Percentiles rank a stretch among this genome's conserved stretches.
phyloP scores from a whole-genome alignment of 805 yeast genomes.

The Pichia occidentalis region DNA sequence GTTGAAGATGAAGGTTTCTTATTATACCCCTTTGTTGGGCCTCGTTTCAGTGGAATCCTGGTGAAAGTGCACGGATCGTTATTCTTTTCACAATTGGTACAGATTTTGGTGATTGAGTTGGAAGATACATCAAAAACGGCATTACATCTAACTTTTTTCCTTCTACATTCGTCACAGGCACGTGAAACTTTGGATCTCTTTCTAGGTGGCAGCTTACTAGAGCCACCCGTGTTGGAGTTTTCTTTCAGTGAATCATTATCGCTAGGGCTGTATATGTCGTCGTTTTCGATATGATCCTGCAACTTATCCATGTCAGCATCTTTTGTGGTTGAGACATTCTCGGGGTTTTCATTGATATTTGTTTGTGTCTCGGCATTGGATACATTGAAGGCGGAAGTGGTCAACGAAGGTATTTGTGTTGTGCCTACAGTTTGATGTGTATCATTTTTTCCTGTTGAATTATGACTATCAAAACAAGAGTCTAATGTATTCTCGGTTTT shows the following conservation, averaged over 20 bases:
- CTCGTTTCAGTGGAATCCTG: slow-evolving; percentile 68
- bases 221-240: too few relatives aligned
- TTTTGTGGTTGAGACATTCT: too few relatives aligned
- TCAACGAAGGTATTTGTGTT: too few relatives aligned
- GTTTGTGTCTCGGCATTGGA: too few relatives aligned
- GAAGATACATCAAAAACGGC: slow-evolving; percentile 44
- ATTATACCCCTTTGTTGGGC: slow-evolving; percentile 66
- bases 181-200: slow-evolving; percentile 69
- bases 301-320: neutral
- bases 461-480: too few relatives aligned
- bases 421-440: too few relatives aligned
- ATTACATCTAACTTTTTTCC: slow-evolving; percentile 67
- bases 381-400: too few relatives aligned
- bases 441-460: too few relatives aligned
- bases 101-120: slow-evolving; percentile 43
- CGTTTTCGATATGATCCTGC: neutral
- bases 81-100: slow-evolving; percentile 57
- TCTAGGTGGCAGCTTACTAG: slow-evolving; percentile 28
- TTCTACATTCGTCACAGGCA: slow-evolving; percentile 76
- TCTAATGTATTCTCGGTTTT: too few relatives aligned
- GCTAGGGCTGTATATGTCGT: too few relatives aligned
- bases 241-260: too few relatives aligned
- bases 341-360: too few relatives aligned
- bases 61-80: slow-evolving; percentile 61
- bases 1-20: slow-evolving; percentile 11